Evolutionary conservation across 192 early-diverging fungal genomes (phyloP), one percentile per base, ranked within the genome.

Genomic region (Funneliformis geosporum): DNA sequence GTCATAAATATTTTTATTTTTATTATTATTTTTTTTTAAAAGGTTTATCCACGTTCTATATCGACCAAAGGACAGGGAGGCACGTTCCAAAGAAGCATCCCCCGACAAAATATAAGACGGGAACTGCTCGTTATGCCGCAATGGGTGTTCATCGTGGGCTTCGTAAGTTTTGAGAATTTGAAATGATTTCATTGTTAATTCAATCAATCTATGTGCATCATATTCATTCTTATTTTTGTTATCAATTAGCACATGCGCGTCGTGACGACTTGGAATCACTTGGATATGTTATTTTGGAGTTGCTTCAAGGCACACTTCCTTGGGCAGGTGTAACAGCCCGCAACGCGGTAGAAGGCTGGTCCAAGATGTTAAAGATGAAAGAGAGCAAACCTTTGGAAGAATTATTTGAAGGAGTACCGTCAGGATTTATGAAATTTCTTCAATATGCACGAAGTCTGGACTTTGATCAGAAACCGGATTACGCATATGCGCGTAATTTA

Each of bases 241-340:
- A 8, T 65, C 74, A 81, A 38, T 69, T 84, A 90, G 91, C 92
- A 80, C 95, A 95, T 87, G 87, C 93, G 18, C 88, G 95, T 25
- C 87, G 95, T 46, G 95, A 96, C 79, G 95, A 96, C 73, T 83
- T 96, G 50, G 95, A 96, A 80, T 90, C 92, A 18, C 80, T 95
- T 12, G 94, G 93, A 8, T 95, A 96, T 80, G 87, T 96, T 44
- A 88, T 96, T 44, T 69, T 96, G 42, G 95, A 96, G 69, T 88
- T 96, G 59, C 73, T 94, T 38, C 83, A 90, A 46, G 93, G 94
- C 5, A 83, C 82, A 12, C 84, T 96, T 21, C 95, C 95, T 46
- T 96, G 95, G 95, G 91, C 95, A 72, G 95, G 95, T 0, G 85
- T 96, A 28, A 90, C 93, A 79, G 95, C 95, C 6, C 86, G 90